Base-by-base conservation (phyloP, 192 early-diverging fungal genomes). In the Mortierella antarctica region DNA sequence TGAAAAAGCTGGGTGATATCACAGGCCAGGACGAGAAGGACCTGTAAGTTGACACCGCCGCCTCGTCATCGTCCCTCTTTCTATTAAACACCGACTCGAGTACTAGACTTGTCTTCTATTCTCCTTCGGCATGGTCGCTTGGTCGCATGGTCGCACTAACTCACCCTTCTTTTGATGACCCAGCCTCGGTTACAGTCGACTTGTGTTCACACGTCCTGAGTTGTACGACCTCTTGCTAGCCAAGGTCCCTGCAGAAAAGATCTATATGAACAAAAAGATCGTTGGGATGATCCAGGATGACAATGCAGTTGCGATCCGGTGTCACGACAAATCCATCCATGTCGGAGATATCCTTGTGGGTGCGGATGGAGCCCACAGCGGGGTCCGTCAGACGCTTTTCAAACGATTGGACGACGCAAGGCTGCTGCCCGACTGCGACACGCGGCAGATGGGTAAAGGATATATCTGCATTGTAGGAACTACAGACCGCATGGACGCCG, bases 401-500 rank as follows among this genome's bases (percentile, higher is more conserved):
- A 51, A 8, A 11, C 17, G 44, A 48, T 49, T 64, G 6, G 46
- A 64, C 5, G 48, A 31, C 6, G 48, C 49, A 0, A 50, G 51
- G 7, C 48, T 64, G 21, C 31, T 64, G 49, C 62, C 62, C 6
- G 47, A 45, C 7, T 52, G 44, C 3, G 62, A 64, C 13, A 39
- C 20, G 40, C 49, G 46, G 6, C n/a, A n/a, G 6, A 10, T 64
- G 15, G 39, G 48, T 49, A 64, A 64, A 39, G 62, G 62, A 0
- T 64, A 64, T 23, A 31, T 64, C 40, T 64, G 62, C 51, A 23
- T 64, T 5, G 62, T 64, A 11, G 62, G 62, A 39, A 64, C 62
- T 15, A 64, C 62, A 40, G 62, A 64, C 46, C 20, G 44, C 13
- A 23, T 64, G 8, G 48, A 64, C 15, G 14, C 62, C 14, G 48